Evolutionary conservation across 1,139 yeast genomes (phyloP).

Genomic region (Keqinozyma sinolaborantium): DNA sequence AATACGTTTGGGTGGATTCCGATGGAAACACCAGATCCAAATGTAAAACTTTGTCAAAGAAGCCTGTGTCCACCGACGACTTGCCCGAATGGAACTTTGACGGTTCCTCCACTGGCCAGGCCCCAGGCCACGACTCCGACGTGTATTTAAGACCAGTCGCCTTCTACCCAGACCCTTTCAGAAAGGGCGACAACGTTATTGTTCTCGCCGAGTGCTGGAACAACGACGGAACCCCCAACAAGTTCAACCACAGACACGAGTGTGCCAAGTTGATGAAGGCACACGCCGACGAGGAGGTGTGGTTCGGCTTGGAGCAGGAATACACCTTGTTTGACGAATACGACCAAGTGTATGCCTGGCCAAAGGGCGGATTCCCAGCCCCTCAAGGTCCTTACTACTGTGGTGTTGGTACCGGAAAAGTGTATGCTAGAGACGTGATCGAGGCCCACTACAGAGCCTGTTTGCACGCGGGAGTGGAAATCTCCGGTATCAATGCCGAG

Average conservation of each 20-base stretch:
- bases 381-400: conserved; percentile 99
- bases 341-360: conserved; percentile 96
- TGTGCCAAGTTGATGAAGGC: conserved; percentile 95
- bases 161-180: conserved; percentile 92
- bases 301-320: conserved; percentile 99
- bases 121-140: conserved; percentile 97
- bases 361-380: conserved; percentile 99
- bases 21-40: conserved; percentile 91
- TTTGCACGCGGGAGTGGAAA: conserved; percentile 82
- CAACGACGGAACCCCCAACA: conserved; percentile 98
- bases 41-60: conserved; percentile 77
- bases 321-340: conserved; percentile 91
- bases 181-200: conserved; percentile 94
- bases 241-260: conserved; percentile 96
- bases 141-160: conserved; percentile 92
- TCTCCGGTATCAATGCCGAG: conserved; percentile 98
- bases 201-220: conserved; percentile 97
- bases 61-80: conserved; percentile 73
- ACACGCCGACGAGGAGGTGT: conserved; percentile 77
- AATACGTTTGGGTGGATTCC: conserved; percentile 97
- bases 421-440: conserved; percentile 94
- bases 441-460: conserved; percentile 99
- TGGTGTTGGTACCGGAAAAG: conserved; percentile 99
- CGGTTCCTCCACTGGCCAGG: conserved; percentile 98
- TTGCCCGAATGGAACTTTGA: conserved; percentile 99